Base-by-base conservation (phyloP, 805 yeast genomes). In the Saturnispora quitensis region DNA sequence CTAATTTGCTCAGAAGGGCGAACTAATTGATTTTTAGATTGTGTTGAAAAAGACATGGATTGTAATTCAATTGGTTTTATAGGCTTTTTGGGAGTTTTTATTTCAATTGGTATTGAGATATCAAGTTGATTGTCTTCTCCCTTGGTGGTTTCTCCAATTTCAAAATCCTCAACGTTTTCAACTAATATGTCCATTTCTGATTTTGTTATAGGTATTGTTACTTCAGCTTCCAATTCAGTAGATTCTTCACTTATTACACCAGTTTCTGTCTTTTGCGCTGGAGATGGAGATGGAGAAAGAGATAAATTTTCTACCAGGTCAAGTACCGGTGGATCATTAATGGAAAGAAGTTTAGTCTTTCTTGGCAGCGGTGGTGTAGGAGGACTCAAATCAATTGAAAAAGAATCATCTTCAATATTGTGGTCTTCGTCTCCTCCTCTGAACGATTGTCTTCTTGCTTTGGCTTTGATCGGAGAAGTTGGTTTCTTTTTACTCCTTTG, bases 1-100 rank as follows among this genome's bases (percentile, higher is more conserved):
- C 63, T 59, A 3, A 59, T 43, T 18, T 52, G 56, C 12, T 59
- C 59, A 1, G 66, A 61, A 10, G 67, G 66, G 45, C 59, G 62
- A 6, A 59, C 58, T 13, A 62, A 52, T 12, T 40, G 38, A 27
- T 20, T 48, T 34, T 44, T 43, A 18, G 49, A 22, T 17, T 22
- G 18, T 15, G 53, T 34, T 34, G 40, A 40, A 28, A 35, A 17
- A 20, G 52, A 33, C 4, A 45, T 28, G 15, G 52, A 40, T 45
- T 50, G 45, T 8, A 50, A 35, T 17, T 40, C 47, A 12, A 25
- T 17, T 43, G 50, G 54, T 40, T 47, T 50, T 7, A 35, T 43
- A 24, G 57, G 58, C 15, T 52, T 54, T 7, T 43, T 17, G 10
- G 56, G 56, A 22, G 56, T 54, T 44, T 42, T 48, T n/a, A 44